A percentile compares a stretch with the other conserved stretches of the same genome.
Conservation (phyloP, 148 eudicot species). For the Spergularia bocconei region DNA sequence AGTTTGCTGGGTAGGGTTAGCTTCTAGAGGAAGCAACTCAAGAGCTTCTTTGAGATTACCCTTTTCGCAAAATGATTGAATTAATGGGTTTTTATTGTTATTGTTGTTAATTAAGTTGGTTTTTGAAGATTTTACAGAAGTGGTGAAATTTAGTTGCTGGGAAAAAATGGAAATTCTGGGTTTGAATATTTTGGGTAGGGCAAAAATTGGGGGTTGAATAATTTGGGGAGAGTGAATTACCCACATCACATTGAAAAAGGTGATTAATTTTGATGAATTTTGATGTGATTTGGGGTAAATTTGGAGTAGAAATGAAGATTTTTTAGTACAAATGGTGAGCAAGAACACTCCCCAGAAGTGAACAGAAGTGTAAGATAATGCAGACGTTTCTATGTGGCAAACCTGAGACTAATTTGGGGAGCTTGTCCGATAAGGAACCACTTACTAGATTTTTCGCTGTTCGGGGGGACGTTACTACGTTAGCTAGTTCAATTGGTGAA, state of each 20-base stretch:
- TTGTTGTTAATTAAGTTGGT: constrained; percentile 11
- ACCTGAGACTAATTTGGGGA: too few relatives aligned
- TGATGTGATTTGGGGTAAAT: not conserved
- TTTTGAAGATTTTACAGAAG: constrained; percentile 27
- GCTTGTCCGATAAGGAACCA: too few relatives aligned
- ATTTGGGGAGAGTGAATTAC: constrained; percentile 45
- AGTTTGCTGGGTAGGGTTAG: constrained; percentile 68
- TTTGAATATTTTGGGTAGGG: constrained; percentile 21
- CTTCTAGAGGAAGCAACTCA: constrained; percentile 51
- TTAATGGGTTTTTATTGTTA: constrained; percentile 43
- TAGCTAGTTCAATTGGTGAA: too few relatives aligned
- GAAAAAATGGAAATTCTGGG: constrained; percentile 14
- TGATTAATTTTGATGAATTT: not conserved
- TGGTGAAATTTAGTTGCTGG: constrained; percentile 28
- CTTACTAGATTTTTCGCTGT: too few relatives aligned
- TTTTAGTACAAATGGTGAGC: not conserved
- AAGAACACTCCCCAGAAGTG: too few relatives aligned
- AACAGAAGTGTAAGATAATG: too few relatives aligned
- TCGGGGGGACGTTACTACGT: too few relatives aligned
- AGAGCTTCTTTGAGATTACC: constrained; percentile 71
- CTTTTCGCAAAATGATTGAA: constrained; percentile 62
- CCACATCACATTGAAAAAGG: constrained; percentile 48
- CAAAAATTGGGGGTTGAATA: constrained; percentile 27
- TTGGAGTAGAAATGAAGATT: not conserved
- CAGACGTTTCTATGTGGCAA: too few relatives aligned